Conservation (phyloP, 2,329 filamentous ascomycete genomes). For the Fusarium cicatricum region DNA sequence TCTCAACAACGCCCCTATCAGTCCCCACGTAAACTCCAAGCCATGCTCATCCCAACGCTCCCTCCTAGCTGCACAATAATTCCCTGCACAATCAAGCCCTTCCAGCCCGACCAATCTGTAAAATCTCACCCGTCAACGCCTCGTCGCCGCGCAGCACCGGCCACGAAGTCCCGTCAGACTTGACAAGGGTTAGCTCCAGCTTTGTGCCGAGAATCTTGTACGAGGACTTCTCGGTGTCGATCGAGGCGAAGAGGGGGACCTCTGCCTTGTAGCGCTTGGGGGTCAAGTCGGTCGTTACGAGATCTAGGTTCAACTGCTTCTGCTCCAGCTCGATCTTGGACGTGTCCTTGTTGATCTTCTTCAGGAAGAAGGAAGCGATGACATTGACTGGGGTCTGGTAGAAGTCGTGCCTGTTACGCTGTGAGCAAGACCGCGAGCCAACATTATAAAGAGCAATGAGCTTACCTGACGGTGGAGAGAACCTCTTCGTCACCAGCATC, state of each 20-base stretch:
- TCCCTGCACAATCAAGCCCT: slow-evolving; percentile 46
- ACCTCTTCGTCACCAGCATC: slow-evolving; percentile 71
- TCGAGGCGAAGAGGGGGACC: slow-evolving; percentile 78
- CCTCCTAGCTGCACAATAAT: neutral
- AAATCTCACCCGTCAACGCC: slow-evolving; percentile 73
- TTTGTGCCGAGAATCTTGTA: slow-evolving; percentile 90
- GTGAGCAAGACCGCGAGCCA: slow-evolving; percentile 10
- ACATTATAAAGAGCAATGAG: neutral
- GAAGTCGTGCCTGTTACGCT: slow-evolving; percentile 71
- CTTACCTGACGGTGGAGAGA: slow-evolving; percentile 78
- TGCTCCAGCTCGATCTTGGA: slow-evolving; percentile 76
- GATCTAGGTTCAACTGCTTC: slow-evolving; percentile 74
- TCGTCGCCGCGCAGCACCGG: slow-evolving; percentile 85
- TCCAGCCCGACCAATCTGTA: slow-evolving; percentile 87
- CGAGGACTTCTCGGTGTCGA: slow-evolving; percentile 77
- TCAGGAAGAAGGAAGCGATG: slow-evolving; percentile 92
- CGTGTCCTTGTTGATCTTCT: slow-evolving; percentile 89
- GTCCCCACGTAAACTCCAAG: slow-evolving; percentile 27
- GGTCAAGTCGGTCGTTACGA: slow-evolving; percentile 81
- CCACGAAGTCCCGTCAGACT: slow-evolving; percentile 82
- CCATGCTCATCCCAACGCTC: slow-evolving; percentile 19
- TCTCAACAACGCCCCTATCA: slow-evolving; percentile 25
- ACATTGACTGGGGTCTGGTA: slow-evolving; percentile 90
- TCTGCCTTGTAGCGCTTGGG: slow-evolving; percentile 80
- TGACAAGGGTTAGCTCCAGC: slow-evolving; percentile 78